These are phyloP conservation scores for Triticum aestivum DNA, from an alignment of 176 grass and related monocot species.

Conservation along the genomic window IWGSC_CS_RefSeq_v2.1 NC_057812.1:494386270-494386769, in stretches of 20 bases:
- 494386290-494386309: constrained; percentile 37
- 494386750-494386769: not conserved
- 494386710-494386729: not conserved
- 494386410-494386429: not conserved
- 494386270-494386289: constrained; percentile 17
- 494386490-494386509: not conserved
- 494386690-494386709: not conserved
- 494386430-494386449: constrained; percentile 4
- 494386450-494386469: constrained; percentile 37
- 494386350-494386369: constrained; percentile 26
- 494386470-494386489: not conserved
- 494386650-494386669: not conserved
- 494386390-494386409: constrained; percentile 31
- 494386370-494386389: constrained; percentile 37
- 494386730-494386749: not conserved
- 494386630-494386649: not conserved
- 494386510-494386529: not conserved
- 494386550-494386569: not conserved
- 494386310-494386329: constrained; percentile 3
- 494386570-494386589: not conserved
- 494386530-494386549: not conserved
- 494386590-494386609: not conserved
- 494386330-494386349: constrained; percentile 7
- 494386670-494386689: not conserved
- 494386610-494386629: not conserved